Evolutionary conservation across 2,329 filamentous ascomycete species (phyloP).

Genomic region (Sphaerulina vaccinii): DNA sequence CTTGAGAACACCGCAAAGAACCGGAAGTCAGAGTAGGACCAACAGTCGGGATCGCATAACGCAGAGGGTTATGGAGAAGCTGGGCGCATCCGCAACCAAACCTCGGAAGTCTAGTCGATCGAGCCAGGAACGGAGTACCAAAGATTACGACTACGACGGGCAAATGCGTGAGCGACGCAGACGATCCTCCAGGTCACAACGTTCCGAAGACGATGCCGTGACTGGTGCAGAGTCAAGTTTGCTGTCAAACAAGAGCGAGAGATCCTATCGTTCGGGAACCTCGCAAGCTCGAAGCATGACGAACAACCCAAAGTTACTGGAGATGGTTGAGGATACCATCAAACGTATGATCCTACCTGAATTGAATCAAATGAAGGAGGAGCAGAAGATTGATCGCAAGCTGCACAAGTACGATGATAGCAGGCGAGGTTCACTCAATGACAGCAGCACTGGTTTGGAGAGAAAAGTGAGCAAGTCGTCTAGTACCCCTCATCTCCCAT

Average conservation of each 20-base stretch:
- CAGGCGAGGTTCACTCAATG: constrained; percentile 51
- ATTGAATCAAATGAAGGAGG: constrained; percentile 84
- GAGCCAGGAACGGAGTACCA: constrained; percentile 30
- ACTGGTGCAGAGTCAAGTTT: constrained; percentile 62
- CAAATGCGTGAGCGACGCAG: constrained; percentile 34
- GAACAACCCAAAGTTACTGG: constrained; percentile 86
- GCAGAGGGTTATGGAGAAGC: constrained; percentile 67
- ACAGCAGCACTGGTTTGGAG: constrained; percentile 52
- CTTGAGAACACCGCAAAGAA: constrained; percentile 59
- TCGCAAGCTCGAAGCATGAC: constrained; percentile 73
- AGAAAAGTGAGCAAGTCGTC: constrained; percentile 60
- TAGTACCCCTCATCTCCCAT: constrained; percentile 59
- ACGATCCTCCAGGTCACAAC: constrained; percentile 48
- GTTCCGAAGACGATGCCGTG: constrained; percentile 52
- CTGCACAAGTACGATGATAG: constrained; percentile 67
- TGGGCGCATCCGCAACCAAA: constrained; percentile 52
- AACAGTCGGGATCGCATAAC: constrained; percentile 66
- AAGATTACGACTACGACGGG: constrained; percentile 38
- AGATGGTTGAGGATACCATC: constrained; percentile 92
- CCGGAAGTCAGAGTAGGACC: constrained; percentile 56
- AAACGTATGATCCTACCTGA: constrained; percentile 86
- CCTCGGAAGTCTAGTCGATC: constrained; percentile 37
- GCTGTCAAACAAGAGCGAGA: constrained; percentile 59
- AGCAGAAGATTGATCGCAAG: constrained; percentile 75
- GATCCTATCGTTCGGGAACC: constrained; percentile 59